phyloP scores from a whole-genome alignment of 495 filamentous ascomycete genomes.

The Lophiotrema nucula region DNA sequence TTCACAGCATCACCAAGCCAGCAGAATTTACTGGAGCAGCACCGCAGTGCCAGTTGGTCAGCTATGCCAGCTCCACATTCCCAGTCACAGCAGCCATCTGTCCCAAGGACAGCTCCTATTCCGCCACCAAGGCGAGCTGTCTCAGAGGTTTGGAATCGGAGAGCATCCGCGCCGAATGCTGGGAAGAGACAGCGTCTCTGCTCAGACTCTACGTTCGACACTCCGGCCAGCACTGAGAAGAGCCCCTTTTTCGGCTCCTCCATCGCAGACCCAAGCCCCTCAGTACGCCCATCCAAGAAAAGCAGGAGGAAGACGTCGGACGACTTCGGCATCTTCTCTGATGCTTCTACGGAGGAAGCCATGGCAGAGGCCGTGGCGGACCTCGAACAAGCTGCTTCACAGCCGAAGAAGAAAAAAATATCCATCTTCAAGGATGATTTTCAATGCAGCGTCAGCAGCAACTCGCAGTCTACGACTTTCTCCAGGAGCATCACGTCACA shows the following conservation, averaged over 20 bases:
- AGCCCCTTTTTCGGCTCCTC: conserved; percentile 60
- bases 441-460: not conserved
- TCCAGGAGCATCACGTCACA: conserved; percentile 9
- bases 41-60: conserved; percentile 46
- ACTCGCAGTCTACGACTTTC: conserved; percentile 15
- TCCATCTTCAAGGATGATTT: conserved; percentile 34
- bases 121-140: conserved; percentile 34
- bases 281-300: conserved; percentile 46
- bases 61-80: conserved; percentile 31
- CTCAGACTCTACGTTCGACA: conserved; percentile 49
- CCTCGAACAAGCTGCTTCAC: conserved; percentile 35
- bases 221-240: conserved; percentile 40
- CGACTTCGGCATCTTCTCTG: conserved; percentile 60
- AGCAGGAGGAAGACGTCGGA: conserved; percentile 49
- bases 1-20: conserved; percentile 72
- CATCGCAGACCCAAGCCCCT: conserved; percentile 50
- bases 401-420: conserved; percentile 40
- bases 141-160: conserved; percentile 11
- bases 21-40: conserved; percentile 57
- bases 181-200: conserved; percentile 64
- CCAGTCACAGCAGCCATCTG: conserved; percentile 41
- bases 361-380: conserved; percentile 55
- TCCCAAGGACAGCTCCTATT: conserved; percentile 40
- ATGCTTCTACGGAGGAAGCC: conserved; percentile 64
- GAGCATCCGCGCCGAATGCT: conserved; percentile 48